Conservation (phyloP, 306 rosid genomes). For the Cicer cuneatum region DNA sequence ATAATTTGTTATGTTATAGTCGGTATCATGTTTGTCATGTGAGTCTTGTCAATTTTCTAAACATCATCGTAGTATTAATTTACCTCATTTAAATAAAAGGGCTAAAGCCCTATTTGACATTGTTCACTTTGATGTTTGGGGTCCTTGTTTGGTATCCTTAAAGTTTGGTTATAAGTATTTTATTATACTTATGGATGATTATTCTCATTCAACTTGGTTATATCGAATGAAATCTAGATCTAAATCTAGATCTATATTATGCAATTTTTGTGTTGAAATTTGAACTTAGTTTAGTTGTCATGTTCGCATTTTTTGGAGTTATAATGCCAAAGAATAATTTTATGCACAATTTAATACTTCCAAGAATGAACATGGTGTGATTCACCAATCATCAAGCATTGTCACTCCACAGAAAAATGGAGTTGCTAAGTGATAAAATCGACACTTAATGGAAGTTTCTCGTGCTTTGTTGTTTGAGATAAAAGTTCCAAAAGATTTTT, state of each 20-base stretch:
- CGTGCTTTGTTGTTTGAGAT: too few species aligned
- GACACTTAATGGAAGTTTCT: neutral
- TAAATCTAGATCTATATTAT: neutral
- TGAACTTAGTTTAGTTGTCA: neutral
- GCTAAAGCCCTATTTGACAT: neutral
- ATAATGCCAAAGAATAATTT: neutral
- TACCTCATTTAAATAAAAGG: neutral
- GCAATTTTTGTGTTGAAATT: neutral
- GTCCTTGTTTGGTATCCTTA: neutral
- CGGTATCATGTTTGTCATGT: neutral
- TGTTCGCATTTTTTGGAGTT: neutral
- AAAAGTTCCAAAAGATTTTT: too few species aligned
- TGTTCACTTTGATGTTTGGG: neutral
- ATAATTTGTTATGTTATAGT: neutral
- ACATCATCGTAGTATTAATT: neutral
- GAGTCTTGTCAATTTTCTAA: neutral
- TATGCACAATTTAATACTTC: neutral
- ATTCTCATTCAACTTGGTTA: neutral
- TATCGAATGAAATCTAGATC: neutral
- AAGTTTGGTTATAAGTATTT: neutral
- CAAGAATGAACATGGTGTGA: neutral
- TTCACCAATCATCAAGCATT: neutral
- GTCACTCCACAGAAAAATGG: neutral
- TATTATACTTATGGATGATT: neutral
- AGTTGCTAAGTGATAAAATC: neutral